phyloP scores from a whole-genome alignment of 2,329 filamentous ascomycete species.

The Fusarium miscanthi region DNA sequence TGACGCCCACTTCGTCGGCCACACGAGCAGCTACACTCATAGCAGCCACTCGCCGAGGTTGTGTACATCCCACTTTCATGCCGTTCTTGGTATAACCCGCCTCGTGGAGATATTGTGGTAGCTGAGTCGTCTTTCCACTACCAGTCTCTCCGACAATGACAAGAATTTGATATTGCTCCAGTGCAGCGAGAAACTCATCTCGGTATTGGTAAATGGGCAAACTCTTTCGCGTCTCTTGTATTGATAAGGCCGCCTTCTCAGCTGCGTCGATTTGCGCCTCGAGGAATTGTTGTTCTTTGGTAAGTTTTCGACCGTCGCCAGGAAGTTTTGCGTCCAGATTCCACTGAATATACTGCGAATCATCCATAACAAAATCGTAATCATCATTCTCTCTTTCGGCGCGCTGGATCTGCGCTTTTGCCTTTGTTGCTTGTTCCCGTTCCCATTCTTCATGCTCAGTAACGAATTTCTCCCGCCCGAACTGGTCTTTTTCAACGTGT shows the following conservation, averaged over 20 bases:
- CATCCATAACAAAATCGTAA: constrained; percentile 94
- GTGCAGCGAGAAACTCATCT: constrained; percentile 85
- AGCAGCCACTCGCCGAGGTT: constrained; percentile 92
- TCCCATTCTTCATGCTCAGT: constrained; percentile 99
- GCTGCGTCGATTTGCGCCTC: constrained; percentile 87
- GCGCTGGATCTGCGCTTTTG: constrained; percentile 84
- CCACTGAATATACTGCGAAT: constrained; percentile 88
- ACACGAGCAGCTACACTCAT: constrained; percentile 98
- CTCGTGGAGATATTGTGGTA: constrained; percentile 93
- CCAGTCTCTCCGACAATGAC: constrained; percentile 96
- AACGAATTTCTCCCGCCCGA: constrained; percentile 87
- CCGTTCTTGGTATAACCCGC: constrained; percentile 87
- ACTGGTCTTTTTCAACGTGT: constrained; percentile 88
- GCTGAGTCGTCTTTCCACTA: constrained; percentile 93
- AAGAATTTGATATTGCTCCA: constrained; percentile 86
- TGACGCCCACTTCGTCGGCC: constrained; percentile 90
- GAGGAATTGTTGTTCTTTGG: constrained; percentile 81
- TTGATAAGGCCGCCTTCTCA: constrained; percentile 86
- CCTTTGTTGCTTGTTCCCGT: constrained; percentile 85
- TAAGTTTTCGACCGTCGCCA: constrained; percentile 77
- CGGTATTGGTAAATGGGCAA: constrained; percentile 91
- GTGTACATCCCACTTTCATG: constrained; percentile 90
- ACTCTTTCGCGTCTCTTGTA: constrained; percentile 91
- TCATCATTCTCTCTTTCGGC: constrained; percentile 81
- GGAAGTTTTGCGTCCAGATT: constrained; percentile 78